Evolutionary conservation across 1,284 basidiomycete species (phyloP).

Genomic region (Tetrapyrgos nigripes): DNA sequence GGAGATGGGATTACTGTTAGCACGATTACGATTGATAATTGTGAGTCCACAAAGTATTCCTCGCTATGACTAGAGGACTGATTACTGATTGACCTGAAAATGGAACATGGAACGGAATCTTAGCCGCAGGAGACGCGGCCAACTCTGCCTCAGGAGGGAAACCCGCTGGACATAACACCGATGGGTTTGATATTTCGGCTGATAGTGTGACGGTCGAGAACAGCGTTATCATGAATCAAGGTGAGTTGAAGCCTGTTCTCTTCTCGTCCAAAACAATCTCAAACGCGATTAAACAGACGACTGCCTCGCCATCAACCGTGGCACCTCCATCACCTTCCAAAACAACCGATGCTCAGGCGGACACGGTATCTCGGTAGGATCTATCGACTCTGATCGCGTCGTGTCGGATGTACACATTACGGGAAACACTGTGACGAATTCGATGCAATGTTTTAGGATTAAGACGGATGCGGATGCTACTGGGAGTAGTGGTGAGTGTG

Average conservation of each 20-base stretch:
- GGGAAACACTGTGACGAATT: constrained; percentile 55
- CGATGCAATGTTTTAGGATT: constrained; percentile 53
- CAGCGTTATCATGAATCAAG: constrained; percentile 1
- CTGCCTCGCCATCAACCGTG: constrained; percentile 66
- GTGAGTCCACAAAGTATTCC: constrained; percentile 1
- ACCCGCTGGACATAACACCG: constrained; percentile 12
- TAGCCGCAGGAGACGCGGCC: constrained; percentile 8
- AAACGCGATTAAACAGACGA: constrained; percentile 52
- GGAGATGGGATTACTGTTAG: constrained; percentile 8
- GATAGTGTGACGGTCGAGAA: constrained; percentile 6
- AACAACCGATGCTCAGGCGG: constrained; percentile 60
- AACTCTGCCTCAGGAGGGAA: constrained; percentile 5
- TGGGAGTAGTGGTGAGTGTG: constrained; percentile 30
- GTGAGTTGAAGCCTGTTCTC: background rate
- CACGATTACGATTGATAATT: constrained; percentile 8
- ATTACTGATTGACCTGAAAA: background rate
- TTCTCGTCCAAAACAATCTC: constrained; percentile 1
- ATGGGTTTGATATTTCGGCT: constrained; percentile 13
- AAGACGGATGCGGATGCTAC: constrained; percentile 48
- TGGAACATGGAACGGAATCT: background rate
- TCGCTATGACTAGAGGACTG: background rate
- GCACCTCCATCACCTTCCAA: constrained; percentile 59
- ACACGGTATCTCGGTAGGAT: constrained; percentile 69
- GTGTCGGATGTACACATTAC: constrained; percentile 55
- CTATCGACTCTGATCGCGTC: constrained; percentile 50